Percentiles rank a stretch among this genome's conserved stretches.
Conservation (phyloP, 2,329 filamentous ascomycete species). For the Ilyonectria sp. region DNA sequence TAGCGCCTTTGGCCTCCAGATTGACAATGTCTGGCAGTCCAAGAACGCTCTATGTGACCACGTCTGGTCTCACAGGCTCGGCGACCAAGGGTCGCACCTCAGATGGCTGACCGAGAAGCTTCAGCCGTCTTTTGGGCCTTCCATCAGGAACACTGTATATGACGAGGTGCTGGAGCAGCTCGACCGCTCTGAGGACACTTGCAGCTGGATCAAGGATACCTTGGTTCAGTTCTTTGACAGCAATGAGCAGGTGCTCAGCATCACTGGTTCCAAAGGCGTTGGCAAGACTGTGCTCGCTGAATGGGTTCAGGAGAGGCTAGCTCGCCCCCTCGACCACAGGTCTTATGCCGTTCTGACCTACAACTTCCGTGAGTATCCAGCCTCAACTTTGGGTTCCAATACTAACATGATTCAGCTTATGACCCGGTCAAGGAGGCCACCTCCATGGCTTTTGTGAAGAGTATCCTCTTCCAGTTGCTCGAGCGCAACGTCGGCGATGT, state of each 20-base stretch:
- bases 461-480: constrained; percentile 55
- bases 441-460: constrained; percentile 53
- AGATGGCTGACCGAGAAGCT: constrained; percentile 52
- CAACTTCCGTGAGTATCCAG: constrained; percentile 52
- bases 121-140: constrained; percentile 46
- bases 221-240: constrained; percentile 54
- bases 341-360: constrained; percentile 55
- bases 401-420: constrained; percentile 34
- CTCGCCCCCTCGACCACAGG: constrained; percentile 54
- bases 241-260: constrained; percentile 52
- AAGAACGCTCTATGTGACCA: constrained; percentile 52
- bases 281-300: constrained; percentile 58
- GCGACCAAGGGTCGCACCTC: constrained; percentile 44
- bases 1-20: constrained; percentile 52
- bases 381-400: too few relatives aligned
- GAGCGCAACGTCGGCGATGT: constrained; percentile 57
- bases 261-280: constrained; percentile 53
- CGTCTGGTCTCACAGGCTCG: constrained; percentile 55
- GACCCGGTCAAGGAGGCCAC: constrained; percentile 52
- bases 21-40: constrained; percentile 53
- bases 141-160: constrained; percentile 49
- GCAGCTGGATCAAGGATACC: constrained; percentile 56
- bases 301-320: constrained; percentile 58
- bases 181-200: constrained; percentile 57
- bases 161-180: constrained; percentile 56